These are phyloP conservation scores for Agaricus bisporus DNA, from an alignment of 768 basidiomycete genomes.

Conservation along the genomic window DNA sequence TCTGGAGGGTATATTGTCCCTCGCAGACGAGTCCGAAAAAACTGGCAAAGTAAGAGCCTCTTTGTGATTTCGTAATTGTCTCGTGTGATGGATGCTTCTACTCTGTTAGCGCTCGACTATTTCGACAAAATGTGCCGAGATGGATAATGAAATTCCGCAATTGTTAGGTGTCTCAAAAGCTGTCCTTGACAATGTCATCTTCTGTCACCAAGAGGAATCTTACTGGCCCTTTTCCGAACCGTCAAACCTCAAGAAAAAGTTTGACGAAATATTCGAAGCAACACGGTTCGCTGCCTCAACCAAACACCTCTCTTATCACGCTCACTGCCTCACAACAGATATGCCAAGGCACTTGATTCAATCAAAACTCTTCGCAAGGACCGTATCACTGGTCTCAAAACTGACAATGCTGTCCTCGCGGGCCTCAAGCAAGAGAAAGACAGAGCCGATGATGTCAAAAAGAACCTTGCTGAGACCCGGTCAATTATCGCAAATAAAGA, in stretches of 20 bases:
- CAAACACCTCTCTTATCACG: background rate
- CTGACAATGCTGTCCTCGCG: conserved; percentile 83
- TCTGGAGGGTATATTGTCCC: conserved; percentile 80
- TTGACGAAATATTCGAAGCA: conserved; percentile 99
- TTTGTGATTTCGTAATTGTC: background rate
- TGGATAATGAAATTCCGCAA: conserved; percentile 91
- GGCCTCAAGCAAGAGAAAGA: conserved; percentile 76
- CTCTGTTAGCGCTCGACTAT: conserved; percentile 71
- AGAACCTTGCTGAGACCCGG: conserved; percentile 56
- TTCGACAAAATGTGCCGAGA: conserved; percentile 96
- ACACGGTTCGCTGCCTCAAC: conserved; percentile 55
- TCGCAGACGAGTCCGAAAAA: conserved; percentile 63
- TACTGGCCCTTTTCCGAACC: conserved; percentile 97
- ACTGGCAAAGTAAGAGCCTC: conserved; percentile 62
- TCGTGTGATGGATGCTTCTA: background rate
- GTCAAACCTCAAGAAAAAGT: conserved; percentile 91
- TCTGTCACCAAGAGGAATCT: conserved; percentile 98
- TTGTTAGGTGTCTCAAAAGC: conserved; percentile 94
- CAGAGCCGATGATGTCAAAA: conserved; percentile 78
- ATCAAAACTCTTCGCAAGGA: conserved; percentile 92
- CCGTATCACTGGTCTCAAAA: conserved; percentile 82
- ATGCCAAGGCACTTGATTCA: conserved; percentile 92
- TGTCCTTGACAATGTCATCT: conserved; percentile 98
- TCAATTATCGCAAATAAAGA: conserved; percentile 63
- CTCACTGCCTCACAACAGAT: conserved; percentile 40